Evolutionary conservation across 495 filamentous ascomycete species (phyloP).

Genomic region (Talaromyces stipitatus): DNA sequence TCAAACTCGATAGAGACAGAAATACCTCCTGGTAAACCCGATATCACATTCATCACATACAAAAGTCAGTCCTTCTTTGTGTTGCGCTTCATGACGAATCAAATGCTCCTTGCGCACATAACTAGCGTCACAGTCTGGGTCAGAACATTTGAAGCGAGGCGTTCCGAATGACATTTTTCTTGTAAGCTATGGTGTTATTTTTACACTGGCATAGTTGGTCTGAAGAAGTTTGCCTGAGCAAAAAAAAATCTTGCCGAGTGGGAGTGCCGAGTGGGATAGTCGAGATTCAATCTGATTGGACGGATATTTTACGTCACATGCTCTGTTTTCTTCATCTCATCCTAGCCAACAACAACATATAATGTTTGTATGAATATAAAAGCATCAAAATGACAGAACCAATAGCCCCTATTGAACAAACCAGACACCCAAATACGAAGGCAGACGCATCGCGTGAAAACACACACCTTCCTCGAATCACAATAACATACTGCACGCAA

Average conservation of each 20-base stretch:
- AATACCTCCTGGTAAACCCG: constrained; percentile 13
- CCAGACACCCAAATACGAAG: neutral
- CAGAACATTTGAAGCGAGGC: constrained; percentile 8
- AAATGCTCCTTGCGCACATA: constrained; percentile 22
- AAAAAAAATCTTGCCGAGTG: neutral
- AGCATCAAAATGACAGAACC: constrained; percentile 13
- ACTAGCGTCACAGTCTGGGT: constrained; percentile 9
- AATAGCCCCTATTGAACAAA: constrained; percentile 13
- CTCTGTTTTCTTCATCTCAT: neutral
- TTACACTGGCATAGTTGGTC: neutral
- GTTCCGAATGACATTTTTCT: neutral
- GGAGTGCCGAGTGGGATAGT: constrained; percentile 1
- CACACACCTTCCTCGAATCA: constrained; percentile 50
- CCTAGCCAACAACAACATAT: neutral
- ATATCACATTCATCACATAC: constrained; percentile 13
- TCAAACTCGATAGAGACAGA: neutral
- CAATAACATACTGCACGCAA: constrained; percentile 74
- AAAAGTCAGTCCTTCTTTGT: neutral
- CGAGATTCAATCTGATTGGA: neutral
- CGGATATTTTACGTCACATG: neutral
- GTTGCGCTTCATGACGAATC: constrained; percentile 12
- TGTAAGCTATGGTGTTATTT: too few relatives aligned
- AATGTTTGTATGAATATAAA: neutral
- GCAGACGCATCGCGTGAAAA: neutral
- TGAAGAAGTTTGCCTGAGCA: neutral